A percentile compares a stretch with the other conserved stretches of the same genome.
Evolutionary conservation across 257 asterid species (phyloP).

Genomic region (Striga asiatica): DNA sequence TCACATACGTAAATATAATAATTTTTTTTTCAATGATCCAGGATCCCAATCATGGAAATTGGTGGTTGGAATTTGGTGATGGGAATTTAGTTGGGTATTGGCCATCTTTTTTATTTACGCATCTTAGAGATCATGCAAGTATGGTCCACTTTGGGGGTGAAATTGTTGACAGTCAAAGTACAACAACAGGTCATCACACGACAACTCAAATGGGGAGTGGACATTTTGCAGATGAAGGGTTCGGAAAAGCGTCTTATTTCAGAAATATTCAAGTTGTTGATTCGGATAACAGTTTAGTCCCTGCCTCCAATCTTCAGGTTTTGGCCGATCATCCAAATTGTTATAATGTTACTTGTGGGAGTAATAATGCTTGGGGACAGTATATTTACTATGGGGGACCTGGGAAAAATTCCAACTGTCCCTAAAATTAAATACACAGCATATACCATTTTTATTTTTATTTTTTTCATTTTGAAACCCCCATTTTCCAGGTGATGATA

Average conservation of each 20-base stretch:
- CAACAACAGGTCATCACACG: slow-evolving; percentile 34
- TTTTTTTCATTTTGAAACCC: neutral
- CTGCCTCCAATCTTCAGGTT: slow-evolving; percentile 38
- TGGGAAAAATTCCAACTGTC: slow-evolving; percentile 39
- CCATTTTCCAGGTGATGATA: slow-evolving; percentile 8
- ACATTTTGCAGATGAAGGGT: slow-evolving; percentile 52
- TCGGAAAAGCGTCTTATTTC: slow-evolving; percentile 47
- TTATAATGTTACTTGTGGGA: slow-evolving; percentile 39
- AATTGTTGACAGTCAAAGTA: slow-evolving; percentile 31
- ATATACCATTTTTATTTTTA: no score
- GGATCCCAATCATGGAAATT: slow-evolving; percentile 60
- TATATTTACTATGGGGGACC: slow-evolving; percentile 60
- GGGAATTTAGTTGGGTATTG: slow-evolving; percentile 49
- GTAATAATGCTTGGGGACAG: slow-evolving; percentile 42
- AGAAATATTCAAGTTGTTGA: slow-evolving; percentile 40
- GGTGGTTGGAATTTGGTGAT: slow-evolving; percentile 56
- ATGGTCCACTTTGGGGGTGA: slow-evolving; percentile 53
- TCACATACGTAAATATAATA: no score
- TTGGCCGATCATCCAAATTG: slow-evolving; percentile 44
- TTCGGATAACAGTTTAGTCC: slow-evolving; percentile 40
- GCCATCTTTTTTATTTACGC: slow-evolving; percentile 47
- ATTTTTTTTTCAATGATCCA: slow-evolving; percentile 13
- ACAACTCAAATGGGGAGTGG: slow-evolving; percentile 59
- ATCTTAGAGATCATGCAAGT: slow-evolving; percentile 35
- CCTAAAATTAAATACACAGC: slow-evolving; percentile 18